Evolutionary conservation across 2,329 filamentous ascomycete genomes (phyloP).

Genomic region (Apiospora arundinis): DNA sequence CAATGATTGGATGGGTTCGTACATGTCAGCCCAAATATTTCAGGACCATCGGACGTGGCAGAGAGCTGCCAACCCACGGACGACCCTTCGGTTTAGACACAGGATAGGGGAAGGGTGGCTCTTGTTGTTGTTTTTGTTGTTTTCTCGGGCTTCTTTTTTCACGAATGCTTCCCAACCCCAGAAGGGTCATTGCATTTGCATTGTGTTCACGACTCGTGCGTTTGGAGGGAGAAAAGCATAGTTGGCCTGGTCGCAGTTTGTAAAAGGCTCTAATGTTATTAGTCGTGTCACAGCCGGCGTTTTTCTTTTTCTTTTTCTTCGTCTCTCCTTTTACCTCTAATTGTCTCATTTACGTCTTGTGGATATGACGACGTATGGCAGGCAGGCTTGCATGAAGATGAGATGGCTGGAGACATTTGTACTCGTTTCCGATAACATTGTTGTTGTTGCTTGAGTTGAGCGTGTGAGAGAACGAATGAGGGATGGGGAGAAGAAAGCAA

Average conservation of each 20-base stretch:
- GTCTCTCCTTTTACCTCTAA: not conserved
- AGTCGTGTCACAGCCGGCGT: constrained; percentile 15
- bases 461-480: not conserved
- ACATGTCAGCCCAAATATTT: not conserved
- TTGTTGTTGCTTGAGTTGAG: not conserved
- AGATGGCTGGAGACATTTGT: not conserved
- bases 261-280: not conserved
- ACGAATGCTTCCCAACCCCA: not conserved
- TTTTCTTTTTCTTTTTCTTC: not conserved
- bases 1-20: constrained; percentile 10
- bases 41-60: not conserved
- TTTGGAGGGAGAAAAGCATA: constrained; percentile 9
- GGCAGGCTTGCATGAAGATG: not conserved
- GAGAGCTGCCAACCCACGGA: not conserved
- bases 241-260: not conserved
- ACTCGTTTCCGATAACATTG: not conserved
- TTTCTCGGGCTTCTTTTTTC: not conserved
- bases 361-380: constrained; percentile 2
- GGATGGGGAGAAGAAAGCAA: not conserved
- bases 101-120: not conserved
- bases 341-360: constrained; percentile 18
- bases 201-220: constrained; percentile 7
- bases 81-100: not conserved
- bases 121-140: not conserved
- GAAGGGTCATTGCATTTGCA: constrained; percentile 15